A percentile compares a stretch with the other conserved stretches of the same genome.
phyloP scores from a whole-genome alignment of 2,329 filamentous ascomycete genomes.

The Fusarium papillatum region DNA sequence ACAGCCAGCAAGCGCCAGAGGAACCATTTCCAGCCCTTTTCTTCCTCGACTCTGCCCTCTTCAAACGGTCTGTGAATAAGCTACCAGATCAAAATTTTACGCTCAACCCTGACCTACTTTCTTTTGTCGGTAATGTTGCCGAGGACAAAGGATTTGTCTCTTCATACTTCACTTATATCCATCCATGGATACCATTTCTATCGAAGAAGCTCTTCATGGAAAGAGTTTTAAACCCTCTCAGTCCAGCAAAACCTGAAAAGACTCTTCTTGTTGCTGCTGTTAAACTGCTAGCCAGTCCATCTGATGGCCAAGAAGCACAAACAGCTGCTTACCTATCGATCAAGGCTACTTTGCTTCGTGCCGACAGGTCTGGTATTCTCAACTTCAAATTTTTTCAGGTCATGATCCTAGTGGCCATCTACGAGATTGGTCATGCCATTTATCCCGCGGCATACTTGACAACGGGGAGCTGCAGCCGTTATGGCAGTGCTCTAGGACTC shows the following conservation, averaged over 20 bases:
- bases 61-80: not conserved
- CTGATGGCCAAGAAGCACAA: not conserved
- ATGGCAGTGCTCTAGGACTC: not conserved
- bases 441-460: not conserved
- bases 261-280: not conserved
- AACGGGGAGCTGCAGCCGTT: not conserved
- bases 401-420: not conserved
- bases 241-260: not conserved
- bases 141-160: not conserved
- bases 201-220: constrained; percentile 1
- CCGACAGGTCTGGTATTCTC: not conserved
- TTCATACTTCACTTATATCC: not conserved
- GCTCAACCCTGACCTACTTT: not conserved
- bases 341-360: not conserved
- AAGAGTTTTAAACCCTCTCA: not conserved
- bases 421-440: not conserved
- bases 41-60: constrained; percentile 1
- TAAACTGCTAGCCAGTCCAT: not conserved
- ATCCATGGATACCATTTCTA: not conserved
- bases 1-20: not conserved
- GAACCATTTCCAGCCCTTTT: not conserved
- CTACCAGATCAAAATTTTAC: not conserved
- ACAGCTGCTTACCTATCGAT: not conserved
- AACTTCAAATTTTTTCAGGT: not conserved
- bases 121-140: not conserved